Base-by-base conservation (phyloP, 208 protist species). In the Acanthamoeba polyphaga region DNA sequence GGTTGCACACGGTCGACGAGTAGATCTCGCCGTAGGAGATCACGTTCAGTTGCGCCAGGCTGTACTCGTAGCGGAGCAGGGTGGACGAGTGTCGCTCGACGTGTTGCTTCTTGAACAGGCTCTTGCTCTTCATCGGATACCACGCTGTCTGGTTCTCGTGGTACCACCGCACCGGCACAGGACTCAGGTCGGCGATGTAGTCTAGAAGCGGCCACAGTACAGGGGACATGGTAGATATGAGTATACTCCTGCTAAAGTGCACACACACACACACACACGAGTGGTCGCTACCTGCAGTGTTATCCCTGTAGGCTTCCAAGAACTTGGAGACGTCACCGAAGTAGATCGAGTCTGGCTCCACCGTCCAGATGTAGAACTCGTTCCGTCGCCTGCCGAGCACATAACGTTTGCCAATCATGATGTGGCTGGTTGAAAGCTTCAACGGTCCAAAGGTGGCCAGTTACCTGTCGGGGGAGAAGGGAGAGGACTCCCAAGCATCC, bases 1-100 rank as follows among this genome's bases (percentile, higher is more conserved):
- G 1, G 64, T 3, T 9, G 64, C 64, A 70, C 64, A 70, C 64
- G n/a, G 64, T 70, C 64, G 64, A 70, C 2, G 64, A 27, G n/a
- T 34, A 70, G 27, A 70, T 34, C 64, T 70, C 64, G 64, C 64
- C 64, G n/a, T 70, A 70, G 64, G 64, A 27, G n/a, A 70, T n/a
- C 64, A 70, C 64, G 27, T 70, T 9, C n/a, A 70, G 64, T n/a
- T 17, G 64, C 64, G n/a, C 15, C 9, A 70, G 34, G 64, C n/a
- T 27, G 64, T 70, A 70, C 64, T 34, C 9, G 64, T 17, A 70
- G 64, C 64, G 64, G 9, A 70, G 64, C 19, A 70, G 64, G 0
- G 64, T 9, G 27, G 64, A 34, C n/a, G 64, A 70, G 64, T 70
- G n/a, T 27, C 64, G 64, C 64, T 70, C 64, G 19, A 70, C 64